Evolutionary conservation across 805 yeast species (phyloP), one percentile per base, ranked within the genome.

Genomic region (Sugiyamaella americana): DNA sequence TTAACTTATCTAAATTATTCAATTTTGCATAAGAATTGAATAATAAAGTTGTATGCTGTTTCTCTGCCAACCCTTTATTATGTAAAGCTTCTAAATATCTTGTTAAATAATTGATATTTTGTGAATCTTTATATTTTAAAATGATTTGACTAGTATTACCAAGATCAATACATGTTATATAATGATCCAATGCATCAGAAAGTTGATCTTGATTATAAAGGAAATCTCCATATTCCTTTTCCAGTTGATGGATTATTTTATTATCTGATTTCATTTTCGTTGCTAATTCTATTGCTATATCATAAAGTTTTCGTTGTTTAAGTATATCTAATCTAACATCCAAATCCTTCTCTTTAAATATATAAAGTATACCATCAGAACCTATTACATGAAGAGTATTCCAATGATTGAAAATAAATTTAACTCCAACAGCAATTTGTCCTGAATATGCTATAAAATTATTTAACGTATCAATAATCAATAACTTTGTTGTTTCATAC

Each of bases 1-100:
- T 72, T 22, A 91, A 67, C 40, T 80, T 80, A 1, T 72, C 75
- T 2, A 71, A 72, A 50, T 74, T 74, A 50, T 82, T 84, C 55
- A 87, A 65, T 58, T 88, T 87, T 50, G 95, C 85, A 57, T 83
- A 80, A 42, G 91, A 80, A 50, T 91, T 83, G 21, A 89, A 64
- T 36, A 89, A 68, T 21, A 91, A 64, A 0, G 96, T 88, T 4
- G 87, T 74, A 62, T 91, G 97, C 58, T 88, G 94, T 24, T 78
- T 72, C n/a, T 77, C 76, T 0, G 95, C 81, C 11, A 73, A 54
- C 2, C 74, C 72, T 37, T 71, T 62, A 5, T 72, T 72, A 45
- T 84, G 70, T 52, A 88, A 68, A 10, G 74, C 74, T 60, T 79
- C 79, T 29, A 88, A 66, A 52, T 83, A 88, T 37, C 69, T 68